These are phyloP conservation scores for Marchantia polymorpha DNA, from an alignment of 225 moss, liverwort and hornwort genomes.

Conservation along the genomic window DNA sequence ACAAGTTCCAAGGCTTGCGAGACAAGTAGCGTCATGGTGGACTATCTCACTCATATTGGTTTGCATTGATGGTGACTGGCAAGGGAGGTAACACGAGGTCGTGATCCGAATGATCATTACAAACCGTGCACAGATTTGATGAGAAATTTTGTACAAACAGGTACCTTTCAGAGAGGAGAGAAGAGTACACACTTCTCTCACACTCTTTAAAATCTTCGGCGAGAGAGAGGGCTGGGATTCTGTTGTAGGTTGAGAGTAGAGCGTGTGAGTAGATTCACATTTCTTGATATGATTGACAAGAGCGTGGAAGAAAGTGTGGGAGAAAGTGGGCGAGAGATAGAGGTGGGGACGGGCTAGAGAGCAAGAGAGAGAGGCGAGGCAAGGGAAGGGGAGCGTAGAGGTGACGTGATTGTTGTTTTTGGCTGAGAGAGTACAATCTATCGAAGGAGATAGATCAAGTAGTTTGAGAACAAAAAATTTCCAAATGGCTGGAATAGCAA, in stretches of 20 bases:
- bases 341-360: neutral
- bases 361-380: neutral
- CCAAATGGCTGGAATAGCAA: too few species aligned
- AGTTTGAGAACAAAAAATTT: too few species aligned
- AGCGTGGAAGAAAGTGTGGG: neutral
- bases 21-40: too few species aligned
- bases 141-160: too few species aligned
- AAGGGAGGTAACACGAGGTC: too few species aligned
- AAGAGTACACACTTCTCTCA: neutral
- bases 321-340: neutral
- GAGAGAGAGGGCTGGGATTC: neutral
- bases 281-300: neutral
- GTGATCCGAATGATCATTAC: too few species aligned
- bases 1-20: too few species aligned
- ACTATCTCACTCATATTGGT: too few species aligned
- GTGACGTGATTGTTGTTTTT: neutral
- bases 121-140: too few species aligned
- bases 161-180: neutral
- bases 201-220: neutral
- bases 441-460: too few species aligned
- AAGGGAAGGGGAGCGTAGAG: neutral
- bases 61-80: too few species aligned
- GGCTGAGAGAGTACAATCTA: neutral
- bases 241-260: neutral
- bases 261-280: neutral